Evolutionary conservation across 1,139 yeast species (phyloP).

Genomic region (Ogataea hybrid): DNA sequence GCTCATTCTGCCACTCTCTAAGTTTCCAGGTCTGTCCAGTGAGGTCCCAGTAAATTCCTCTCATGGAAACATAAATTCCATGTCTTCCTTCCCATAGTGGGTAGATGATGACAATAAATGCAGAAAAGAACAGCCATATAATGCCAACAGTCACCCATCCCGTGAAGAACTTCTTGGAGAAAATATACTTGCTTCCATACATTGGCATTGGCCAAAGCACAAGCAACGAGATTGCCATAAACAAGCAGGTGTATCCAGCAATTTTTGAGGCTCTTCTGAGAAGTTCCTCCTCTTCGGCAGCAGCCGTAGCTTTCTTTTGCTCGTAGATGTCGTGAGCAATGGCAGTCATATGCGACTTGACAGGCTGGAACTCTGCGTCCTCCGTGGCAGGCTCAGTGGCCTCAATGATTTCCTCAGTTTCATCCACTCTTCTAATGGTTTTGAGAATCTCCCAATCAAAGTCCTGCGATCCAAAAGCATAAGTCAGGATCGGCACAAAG

Average conservation of each 20-base stretch:
- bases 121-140: slow-evolving; percentile 51
- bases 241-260: slow-evolving; percentile 54
- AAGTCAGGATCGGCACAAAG: slow-evolving; percentile 64
- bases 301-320: slow-evolving; percentile 37
- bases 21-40: slow-evolving; percentile 72
- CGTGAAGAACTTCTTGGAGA: slow-evolving; percentile 66
- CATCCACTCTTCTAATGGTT: slow-evolving; percentile 59
- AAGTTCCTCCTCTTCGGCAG: slow-evolving; percentile 42
- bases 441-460: slow-evolving; percentile 70
- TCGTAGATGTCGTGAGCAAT: slow-evolving; percentile 34
- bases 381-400: slow-evolving; percentile 39
- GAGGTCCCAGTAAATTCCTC: slow-evolving; percentile 82
- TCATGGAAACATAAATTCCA: slow-evolving; percentile 55
- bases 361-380: slow-evolving; percentile 19
- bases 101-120: slow-evolving; percentile 33
- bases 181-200: slow-evolving; percentile 71
- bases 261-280: slow-evolving; percentile 50
- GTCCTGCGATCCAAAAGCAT: slow-evolving; percentile 61
- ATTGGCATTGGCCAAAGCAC: slow-evolving; percentile 85
- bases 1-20: slow-evolving; percentile 63
- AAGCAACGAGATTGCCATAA: slow-evolving; percentile 56
- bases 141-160: slow-evolving; percentile 78
- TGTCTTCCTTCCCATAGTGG: slow-evolving; percentile 53
- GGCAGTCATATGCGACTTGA: slow-evolving; percentile 18
- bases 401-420: slow-evolving; percentile 41